Percentiles rank a stretch among this genome's conserved stretches.
phyloP scores from a whole-genome alignment of 345 rosid species.

The Brassica carinata region DNA sequence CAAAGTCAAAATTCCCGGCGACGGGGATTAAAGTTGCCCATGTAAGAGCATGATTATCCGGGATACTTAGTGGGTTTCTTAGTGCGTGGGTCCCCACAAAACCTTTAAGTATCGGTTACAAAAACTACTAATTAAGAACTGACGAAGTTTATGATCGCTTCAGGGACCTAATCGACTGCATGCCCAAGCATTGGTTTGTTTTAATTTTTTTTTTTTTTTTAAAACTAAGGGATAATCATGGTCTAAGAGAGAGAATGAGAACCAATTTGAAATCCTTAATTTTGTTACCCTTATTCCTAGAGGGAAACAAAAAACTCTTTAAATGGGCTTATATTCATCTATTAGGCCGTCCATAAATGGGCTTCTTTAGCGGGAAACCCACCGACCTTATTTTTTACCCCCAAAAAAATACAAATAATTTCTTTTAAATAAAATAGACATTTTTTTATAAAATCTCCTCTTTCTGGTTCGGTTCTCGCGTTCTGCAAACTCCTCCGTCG shows the following conservation, averaged over 20 bases:
- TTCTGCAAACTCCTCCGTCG: slow-evolving; percentile 28
- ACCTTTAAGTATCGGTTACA: too few relatives aligned
- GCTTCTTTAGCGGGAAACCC: slow-evolving; percentile 14
- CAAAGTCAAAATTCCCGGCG: slow-evolving; percentile 16
- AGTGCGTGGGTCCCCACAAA: too few relatives aligned
- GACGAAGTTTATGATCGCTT: too few relatives aligned
- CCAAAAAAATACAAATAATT: background rate
- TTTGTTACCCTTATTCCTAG: background rate
- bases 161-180: too few relatives aligned
- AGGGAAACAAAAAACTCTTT: background rate
- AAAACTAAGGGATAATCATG: too few relatives aligned
- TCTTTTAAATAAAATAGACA: background rate
- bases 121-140: too few relatives aligned
- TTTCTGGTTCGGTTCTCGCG: slow-evolving; percentile 21
- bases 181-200: too few relatives aligned
- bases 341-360: slow-evolving; percentile 11
- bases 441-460: background rate
- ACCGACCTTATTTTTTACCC: background rate
- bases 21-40: slow-evolving; percentile 24
- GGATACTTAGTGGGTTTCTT: too few relatives aligned
- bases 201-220: too few relatives aligned
- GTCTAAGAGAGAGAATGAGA: background rate
- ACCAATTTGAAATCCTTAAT: background rate
- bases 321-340: background rate
- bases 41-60: too few relatives aligned